phyloP scores from a whole-genome alignment of 495 filamentous ascomycete species.

The Margaritispora aquatica region DNA sequence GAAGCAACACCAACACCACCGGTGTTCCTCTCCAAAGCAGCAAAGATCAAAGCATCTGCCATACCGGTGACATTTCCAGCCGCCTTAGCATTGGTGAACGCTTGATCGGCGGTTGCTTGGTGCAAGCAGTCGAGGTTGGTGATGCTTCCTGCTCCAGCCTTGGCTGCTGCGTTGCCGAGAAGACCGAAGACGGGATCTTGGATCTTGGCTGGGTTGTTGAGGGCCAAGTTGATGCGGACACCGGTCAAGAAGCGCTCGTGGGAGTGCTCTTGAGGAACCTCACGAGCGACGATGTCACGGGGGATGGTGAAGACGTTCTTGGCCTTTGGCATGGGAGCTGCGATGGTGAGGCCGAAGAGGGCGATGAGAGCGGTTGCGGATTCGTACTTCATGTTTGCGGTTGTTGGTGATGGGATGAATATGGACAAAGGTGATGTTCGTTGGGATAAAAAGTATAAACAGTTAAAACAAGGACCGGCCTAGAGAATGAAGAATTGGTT shows the following conservation, averaged over 20 bases:
- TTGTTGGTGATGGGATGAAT: conserved; percentile 11
- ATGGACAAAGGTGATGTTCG: conserved; percentile 22
- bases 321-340: conserved; percentile 17
- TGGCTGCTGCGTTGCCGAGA: conserved; percentile 55
- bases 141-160: conserved; percentile 48
- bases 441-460: conserved; percentile 23
- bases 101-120: conserved; percentile 61
- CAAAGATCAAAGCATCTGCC: conserved; percentile 53
- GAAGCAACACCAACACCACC: conserved; percentile 46
- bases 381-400: conserved; percentile 29
- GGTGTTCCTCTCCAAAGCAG: conserved; percentile 60
- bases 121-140: conserved; percentile 57
- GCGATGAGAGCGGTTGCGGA: conserved; percentile 29
- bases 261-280: conserved; percentile 49
- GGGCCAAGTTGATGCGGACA: conserved; percentile 37
- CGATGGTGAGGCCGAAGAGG: conserved; percentile 31
- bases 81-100: conserved; percentile 63
- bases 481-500: conserved; percentile 24
- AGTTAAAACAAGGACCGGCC: conserved; percentile 31
- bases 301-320: conserved; percentile 18
- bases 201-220: conserved; percentile 57
- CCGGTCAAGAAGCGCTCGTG: conserved; percentile 48
- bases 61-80: conserved; percentile 49
- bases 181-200: conserved; percentile 56
- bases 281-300: conserved; percentile 25